These are phyloP conservation scores for Larix kaempferi DNA, from an alignment of 75 land plant species.

Conservation along the genomic window DNA sequence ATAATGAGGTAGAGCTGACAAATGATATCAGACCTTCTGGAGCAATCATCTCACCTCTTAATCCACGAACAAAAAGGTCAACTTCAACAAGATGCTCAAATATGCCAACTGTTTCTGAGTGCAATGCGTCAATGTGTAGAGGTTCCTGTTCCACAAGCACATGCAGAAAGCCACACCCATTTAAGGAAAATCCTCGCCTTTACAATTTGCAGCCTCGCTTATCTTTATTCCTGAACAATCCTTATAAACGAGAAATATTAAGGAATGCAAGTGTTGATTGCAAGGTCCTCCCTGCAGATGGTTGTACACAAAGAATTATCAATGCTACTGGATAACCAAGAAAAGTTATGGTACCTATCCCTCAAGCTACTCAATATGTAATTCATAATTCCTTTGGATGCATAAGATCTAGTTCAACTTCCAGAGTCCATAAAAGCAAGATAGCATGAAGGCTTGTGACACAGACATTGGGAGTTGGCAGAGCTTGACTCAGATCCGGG, in stretches of 20 bases:
- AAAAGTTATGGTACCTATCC: slow-evolving; percentile 26
- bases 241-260: slow-evolving; percentile 6
- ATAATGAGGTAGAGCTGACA: neutral
- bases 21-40: neutral
- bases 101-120: neutral
- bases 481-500: too few species aligned
- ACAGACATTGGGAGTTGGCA: too few species aligned
- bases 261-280: slow-evolving; percentile 12
- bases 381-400: slow-evolving; percentile 6
- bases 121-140: neutral
- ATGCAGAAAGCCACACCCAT: neutral
- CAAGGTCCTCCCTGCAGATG: slow-evolving; percentile 14
- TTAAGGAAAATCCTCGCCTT: slow-evolving; percentile 1
- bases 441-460: too few species aligned
- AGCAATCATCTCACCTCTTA: neutral
- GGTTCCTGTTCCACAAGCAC: neutral
- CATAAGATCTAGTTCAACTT: slow-evolving; percentile 5
- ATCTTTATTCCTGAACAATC: neutral
- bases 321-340: slow-evolving; percentile 45
- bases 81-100: neutral
- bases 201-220: neutral
- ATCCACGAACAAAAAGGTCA: neutral
- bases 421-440: too few species aligned
- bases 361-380: slow-evolving; percentile 1
- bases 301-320: slow-evolving; percentile 25